A percentile compares a stretch with the other conserved stretches of the same genome.
Evolutionary conservation across 495 filamentous ascomycete species (phyloP).

Genomic region (Penicillium taxi): DNA sequence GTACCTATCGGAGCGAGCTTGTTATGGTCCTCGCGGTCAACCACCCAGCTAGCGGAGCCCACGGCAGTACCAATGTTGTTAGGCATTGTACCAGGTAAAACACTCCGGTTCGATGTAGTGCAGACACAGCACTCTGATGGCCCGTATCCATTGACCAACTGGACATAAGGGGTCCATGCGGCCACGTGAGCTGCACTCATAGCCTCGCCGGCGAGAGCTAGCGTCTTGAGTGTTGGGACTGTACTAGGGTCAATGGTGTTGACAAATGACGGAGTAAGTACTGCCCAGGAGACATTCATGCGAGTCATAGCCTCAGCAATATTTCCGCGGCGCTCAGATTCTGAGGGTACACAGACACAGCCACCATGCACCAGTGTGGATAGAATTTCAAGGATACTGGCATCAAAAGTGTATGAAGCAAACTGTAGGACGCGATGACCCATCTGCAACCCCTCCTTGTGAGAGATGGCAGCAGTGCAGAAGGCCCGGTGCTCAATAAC

Average conservation of each 20-base stretch:
- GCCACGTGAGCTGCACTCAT: conserved; percentile 14
- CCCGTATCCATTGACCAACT: conserved; percentile 20
- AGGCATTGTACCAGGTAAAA: too few relatives aligned
- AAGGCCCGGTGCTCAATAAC: conserved; percentile 29
- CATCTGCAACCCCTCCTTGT: too few relatives aligned
- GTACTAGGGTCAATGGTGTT: conserved; percentile 15
- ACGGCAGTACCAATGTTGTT: too few relatives aligned
- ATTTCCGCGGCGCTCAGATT: conserved; percentile 14
- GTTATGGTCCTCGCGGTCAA: conserved; percentile 25
- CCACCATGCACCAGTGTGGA: conserved; percentile 12
- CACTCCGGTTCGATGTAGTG: too few relatives aligned
- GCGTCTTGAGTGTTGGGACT: conserved; percentile 13
- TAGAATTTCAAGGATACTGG: conserved; percentile 10
- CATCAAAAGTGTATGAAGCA: conserved; percentile 18
- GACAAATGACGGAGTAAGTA: conserved; percentile 25
- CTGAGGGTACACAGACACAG: conserved; percentile 16
- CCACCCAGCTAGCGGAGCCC: too few relatives aligned
- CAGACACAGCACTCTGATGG: conserved; percentile 20
- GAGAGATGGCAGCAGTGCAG: neutral
- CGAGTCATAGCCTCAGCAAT: conserved; percentile 23
- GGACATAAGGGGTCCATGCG: conserved; percentile 11
- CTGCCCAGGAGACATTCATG: conserved; percentile 12
- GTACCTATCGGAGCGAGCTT: conserved; percentile 43
- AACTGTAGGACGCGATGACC: conserved; percentile 1
- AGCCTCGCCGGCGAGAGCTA: conserved; percentile 22